Conservation (phyloP, 768 basidiomycete species). For the Fomitopsis pulvina region DNA sequence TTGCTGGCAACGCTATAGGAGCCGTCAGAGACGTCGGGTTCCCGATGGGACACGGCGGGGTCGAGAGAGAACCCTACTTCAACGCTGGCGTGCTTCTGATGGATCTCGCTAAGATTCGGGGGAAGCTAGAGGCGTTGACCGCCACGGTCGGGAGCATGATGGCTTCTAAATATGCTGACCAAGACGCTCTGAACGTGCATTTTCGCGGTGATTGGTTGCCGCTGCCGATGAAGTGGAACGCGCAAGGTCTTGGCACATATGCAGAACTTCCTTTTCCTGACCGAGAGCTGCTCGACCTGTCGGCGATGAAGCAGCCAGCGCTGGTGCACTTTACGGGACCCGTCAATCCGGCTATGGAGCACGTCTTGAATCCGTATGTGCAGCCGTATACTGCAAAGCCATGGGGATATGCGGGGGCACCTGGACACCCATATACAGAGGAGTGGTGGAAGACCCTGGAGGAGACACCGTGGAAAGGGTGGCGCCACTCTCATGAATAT, state of each 20-base stretch:
- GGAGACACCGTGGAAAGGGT: slow-evolving; percentile 33
- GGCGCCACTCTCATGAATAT: not conserved
- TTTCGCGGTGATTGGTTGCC: slow-evolving; percentile 38
- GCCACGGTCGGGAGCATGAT: slow-evolving; percentile 21
- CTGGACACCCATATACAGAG: slow-evolving; percentile 39
- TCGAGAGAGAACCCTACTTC: slow-evolving; percentile 36
- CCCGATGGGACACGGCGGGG: slow-evolving; percentile 38
- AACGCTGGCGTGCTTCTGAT: slow-evolving; percentile 51
- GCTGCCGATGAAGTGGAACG: slow-evolving; percentile 44
- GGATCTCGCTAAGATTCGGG: slow-evolving; percentile 36
- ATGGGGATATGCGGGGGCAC: slow-evolving; percentile 50
- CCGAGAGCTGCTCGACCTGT: slow-evolving; percentile 26
- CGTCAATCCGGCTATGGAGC: slow-evolving; percentile 36
- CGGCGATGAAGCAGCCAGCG: slow-evolving; percentile 31
- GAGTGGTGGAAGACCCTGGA: slow-evolving; percentile 43
- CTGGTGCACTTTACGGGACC: slow-evolving; percentile 59
- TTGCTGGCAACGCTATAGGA: slow-evolving; percentile 34
- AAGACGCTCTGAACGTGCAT: slow-evolving; percentile 44
- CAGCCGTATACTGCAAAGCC: slow-evolving; percentile 50
- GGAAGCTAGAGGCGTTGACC: slow-evolving; percentile 20
- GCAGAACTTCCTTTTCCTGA: slow-evolving; percentile 29
- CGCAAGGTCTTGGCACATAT: slow-evolving; percentile 52
- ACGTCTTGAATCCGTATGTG: slow-evolving; percentile 43
- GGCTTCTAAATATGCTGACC: slow-evolving; percentile 33
- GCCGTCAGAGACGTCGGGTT: slow-evolving; percentile 43